Conservation (phyloP, 495 filamentous ascomycete genomes). For the Penicillium riverlandense region DNA sequence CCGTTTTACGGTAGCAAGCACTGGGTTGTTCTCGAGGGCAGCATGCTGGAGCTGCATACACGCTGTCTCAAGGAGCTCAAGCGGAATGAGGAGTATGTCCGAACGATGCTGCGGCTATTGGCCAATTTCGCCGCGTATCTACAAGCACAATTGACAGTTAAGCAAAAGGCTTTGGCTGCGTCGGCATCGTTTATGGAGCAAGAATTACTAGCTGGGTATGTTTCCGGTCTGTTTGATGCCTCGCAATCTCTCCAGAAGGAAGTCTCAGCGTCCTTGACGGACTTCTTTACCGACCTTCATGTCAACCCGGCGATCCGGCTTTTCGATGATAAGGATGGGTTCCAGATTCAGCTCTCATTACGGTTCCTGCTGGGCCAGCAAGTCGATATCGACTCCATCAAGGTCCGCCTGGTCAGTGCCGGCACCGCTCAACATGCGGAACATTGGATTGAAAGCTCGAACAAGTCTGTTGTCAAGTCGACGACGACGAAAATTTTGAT, state of each 20-base stretch:
- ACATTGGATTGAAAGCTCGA: conserved; percentile 34
- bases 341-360: conserved; percentile 62
- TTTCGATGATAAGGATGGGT: conserved; percentile 67
- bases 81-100: conserved; percentile 72
- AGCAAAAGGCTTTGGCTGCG: conserved; percentile 26
- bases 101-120: conserved; percentile 64
- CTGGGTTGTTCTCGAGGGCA: conserved; percentile 74
- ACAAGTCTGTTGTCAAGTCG: conserved; percentile 29
- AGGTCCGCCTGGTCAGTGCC: conserved; percentile 51
- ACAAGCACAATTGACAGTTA: conserved; percentile 24
- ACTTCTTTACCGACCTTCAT: conserved; percentile 65
- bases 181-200: conserved; percentile 41
- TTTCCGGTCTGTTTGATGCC: conserved; percentile 58
- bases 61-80: conserved; percentile 73
- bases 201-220: conserved; percentile 51
- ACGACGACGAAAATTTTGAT: conserved; percentile 31
- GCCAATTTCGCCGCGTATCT: conserved; percentile 54
- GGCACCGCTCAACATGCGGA: conserved; percentile 26
- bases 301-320: conserved; percentile 66
- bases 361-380: conserved; percentile 66
- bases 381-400: conserved; percentile 59
- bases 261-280: conserved; percentile 55
- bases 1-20: conserved; percentile 74
- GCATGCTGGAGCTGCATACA: conserved; percentile 79
- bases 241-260: conserved; percentile 58